A percentile compares a stretch with the other conserved stretches of the same genome.
Evolutionary conservation across 192 early-diverging fungal genomes (phyloP).

Genomic region (Globomyces pollinis-pini): DNA sequence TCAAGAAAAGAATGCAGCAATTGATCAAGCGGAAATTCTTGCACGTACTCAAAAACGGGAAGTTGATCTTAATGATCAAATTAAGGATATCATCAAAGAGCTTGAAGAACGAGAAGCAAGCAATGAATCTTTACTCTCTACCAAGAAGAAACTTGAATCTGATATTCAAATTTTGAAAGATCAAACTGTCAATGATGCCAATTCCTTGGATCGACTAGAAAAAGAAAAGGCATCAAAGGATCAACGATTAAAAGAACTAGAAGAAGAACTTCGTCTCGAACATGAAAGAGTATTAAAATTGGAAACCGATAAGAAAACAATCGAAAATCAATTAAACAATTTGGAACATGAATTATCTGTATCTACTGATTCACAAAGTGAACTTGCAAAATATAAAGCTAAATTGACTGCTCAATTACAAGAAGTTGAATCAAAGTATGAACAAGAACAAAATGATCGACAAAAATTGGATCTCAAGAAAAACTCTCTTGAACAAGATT

Average conservation of each 20-base stretch:
- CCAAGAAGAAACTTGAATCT: constrained; percentile 32
- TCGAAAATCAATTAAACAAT: constrained; percentile 37
- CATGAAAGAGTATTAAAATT: constrained; percentile 24
- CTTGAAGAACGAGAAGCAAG: constrained; percentile 41
- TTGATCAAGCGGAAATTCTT: constrained; percentile 79
- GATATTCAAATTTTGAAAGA: constrained; percentile 25
- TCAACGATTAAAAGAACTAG: constrained; percentile 38
- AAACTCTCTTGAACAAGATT: constrained; percentile 27
- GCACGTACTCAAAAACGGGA: constrained; percentile 69
- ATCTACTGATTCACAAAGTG: constrained; percentile 33
- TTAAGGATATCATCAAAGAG: constrained; percentile 29
- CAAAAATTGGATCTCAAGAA: constrained; percentile 27
- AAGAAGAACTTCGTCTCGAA: constrained; percentile 37
- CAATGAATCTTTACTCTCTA: constrained; percentile 29
- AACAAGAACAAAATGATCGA: constrained; percentile 34
- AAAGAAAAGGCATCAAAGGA: constrained; percentile 46
- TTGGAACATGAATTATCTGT: constrained; percentile 33
- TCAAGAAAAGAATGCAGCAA: constrained; percentile 64
- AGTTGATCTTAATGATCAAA: constrained; percentile 37
- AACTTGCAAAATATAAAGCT: constrained; percentile 37
- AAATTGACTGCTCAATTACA: constrained; percentile 34
- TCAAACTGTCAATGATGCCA: constrained; percentile 21
- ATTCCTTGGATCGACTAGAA: constrained; percentile 38
- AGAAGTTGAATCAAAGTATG: constrained; percentile 39
- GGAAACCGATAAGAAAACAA: constrained; percentile 32